Evolutionary conservation across 192 early-diverging fungal genomes (phyloP).

Genomic region (Chytriomyces sp.): DNA sequence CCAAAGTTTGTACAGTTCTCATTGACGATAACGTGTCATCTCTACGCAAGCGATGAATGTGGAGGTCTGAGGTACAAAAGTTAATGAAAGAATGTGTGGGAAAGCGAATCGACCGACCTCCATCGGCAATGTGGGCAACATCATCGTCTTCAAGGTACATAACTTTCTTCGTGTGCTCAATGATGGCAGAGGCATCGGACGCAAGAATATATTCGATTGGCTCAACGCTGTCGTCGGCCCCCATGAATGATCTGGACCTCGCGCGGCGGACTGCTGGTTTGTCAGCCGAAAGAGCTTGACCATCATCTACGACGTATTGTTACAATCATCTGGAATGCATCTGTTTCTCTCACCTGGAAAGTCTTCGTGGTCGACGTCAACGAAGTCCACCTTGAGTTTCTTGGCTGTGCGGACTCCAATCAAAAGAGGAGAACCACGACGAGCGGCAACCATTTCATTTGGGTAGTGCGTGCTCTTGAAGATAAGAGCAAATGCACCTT

Average conservation of each 20-base stretch:
- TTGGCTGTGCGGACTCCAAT: slow-evolving; percentile 66
- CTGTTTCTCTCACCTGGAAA: slow-evolving; percentile 3
- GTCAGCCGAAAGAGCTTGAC: slow-evolving; percentile 6
- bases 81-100: neutral
- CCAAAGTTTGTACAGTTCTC: slow-evolving; percentile 61
- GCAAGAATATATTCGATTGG: slow-evolving; percentile 68
- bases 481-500: slow-evolving; percentile 66
- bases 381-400: slow-evolving; percentile 70
- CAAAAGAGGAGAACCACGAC: slow-evolving; percentile 64
- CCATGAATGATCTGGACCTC: slow-evolving; percentile 61
- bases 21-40: slow-evolving; percentile 60
- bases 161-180: slow-evolving; percentile 71
- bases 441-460: slow-evolving; percentile 58
- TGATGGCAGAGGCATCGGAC: slow-evolving; percentile 66
- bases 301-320: neutral
- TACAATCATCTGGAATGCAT: neutral
- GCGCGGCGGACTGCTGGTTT: slow-evolving; percentile 50
- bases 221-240: slow-evolving; percentile 54
- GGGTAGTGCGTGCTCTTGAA: slow-evolving; percentile 65
- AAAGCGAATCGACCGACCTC: slow-evolving; percentile 39
- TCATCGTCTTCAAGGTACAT: slow-evolving; percentile 70
- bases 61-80: slow-evolving; percentile 47
- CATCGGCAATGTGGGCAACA: slow-evolving; percentile 65
- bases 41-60: slow-evolving; percentile 63
- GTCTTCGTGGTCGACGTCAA: slow-evolving; percentile 59